Conservation (phyloP, 129 eudicot genomes). For the Tagetes patula region DNA sequence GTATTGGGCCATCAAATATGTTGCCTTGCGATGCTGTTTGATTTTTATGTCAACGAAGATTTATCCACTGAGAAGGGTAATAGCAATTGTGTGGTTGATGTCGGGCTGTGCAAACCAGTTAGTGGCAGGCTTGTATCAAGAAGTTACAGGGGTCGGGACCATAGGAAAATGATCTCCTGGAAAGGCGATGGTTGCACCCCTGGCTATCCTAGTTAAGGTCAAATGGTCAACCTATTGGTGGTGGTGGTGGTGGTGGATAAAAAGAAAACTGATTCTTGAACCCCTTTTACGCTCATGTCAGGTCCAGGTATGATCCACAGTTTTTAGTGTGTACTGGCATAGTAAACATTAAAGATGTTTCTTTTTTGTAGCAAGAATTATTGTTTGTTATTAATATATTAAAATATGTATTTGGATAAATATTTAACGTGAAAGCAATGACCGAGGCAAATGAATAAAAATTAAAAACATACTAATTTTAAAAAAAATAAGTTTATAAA, state of each 20-base stretch:
- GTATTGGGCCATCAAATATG: slow-evolving; percentile 72
- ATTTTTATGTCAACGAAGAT: slow-evolving; percentile 55
- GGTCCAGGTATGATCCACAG: background rate
- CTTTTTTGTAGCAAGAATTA: background rate
- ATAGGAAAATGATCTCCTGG: slow-evolving; percentile 92
- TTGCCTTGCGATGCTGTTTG: slow-evolving; percentile 89
- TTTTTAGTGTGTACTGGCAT: background rate
- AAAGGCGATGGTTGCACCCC: slow-evolving; percentile 64
- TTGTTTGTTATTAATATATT: background rate
- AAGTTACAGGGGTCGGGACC: slow-evolving; percentile 86
- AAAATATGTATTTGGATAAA: background rate
- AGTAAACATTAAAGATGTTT: background rate
- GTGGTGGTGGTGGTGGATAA: too few relatives aligned
- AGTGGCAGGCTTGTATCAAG: slow-evolving; percentile 65
- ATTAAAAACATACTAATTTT: too few relatives aligned
- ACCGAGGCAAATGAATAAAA: too few relatives aligned
- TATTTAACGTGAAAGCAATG: too few relatives aligned
- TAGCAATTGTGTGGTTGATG: slow-evolving; percentile 58
- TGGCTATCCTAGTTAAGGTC: slow-evolving; percentile 67
- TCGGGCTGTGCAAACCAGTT: slow-evolving; percentile 76
- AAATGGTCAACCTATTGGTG: background rate
- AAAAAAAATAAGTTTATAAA: too few relatives aligned
- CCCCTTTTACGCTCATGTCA: too few relatives aligned
- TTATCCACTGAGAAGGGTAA: slow-evolving; percentile 44
- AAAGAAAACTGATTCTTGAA: too few relatives aligned